phyloP scores from a whole-genome alignment of 148 eudicot genomes.

The Nepenthes mirabilis region DNA sequence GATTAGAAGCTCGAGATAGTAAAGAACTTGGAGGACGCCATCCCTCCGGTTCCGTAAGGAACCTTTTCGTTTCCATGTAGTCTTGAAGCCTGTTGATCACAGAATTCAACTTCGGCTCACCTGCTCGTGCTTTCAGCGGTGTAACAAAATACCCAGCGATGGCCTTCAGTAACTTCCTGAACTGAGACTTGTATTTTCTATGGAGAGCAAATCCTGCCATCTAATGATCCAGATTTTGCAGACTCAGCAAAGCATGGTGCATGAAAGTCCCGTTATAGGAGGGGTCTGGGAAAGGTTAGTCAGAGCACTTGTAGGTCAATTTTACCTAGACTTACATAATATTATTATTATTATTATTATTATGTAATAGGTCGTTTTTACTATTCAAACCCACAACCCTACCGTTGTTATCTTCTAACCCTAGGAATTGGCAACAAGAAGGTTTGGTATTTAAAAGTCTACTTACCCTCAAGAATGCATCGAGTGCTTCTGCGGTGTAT shows the following conservation, averaged over 20 bases:
- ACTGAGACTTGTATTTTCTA: conserved; percentile 58
- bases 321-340: no score
- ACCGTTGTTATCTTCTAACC: neutral
- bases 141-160: conserved; percentile 38
- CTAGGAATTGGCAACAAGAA: neutral
- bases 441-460: neutral
- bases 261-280: no score
- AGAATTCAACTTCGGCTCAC: conserved; percentile 12
- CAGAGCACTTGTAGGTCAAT: no score
- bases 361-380: no score
- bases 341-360: no score
- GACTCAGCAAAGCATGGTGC: neutral
- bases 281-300: no score
- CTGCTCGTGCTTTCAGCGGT: conserved; percentile 27
- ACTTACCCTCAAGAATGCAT: conserved; percentile 76
- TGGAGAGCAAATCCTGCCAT: conserved; percentile 77
- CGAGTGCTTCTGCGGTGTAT: conserved; percentile 60
- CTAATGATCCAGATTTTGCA: conserved; percentile 20
- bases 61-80: conserved; percentile 45
- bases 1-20: conserved; percentile 11
- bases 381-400: no score
- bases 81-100: conserved; percentile 25
- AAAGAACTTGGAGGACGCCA: conserved; percentile 28
- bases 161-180: conserved; percentile 45
- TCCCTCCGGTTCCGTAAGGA: conserved; percentile 62